These are phyloP conservation scores for Reutealis trisperma DNA, from an alignment of 345 rosid genomes.

Conservation along the genomic window DNA sequence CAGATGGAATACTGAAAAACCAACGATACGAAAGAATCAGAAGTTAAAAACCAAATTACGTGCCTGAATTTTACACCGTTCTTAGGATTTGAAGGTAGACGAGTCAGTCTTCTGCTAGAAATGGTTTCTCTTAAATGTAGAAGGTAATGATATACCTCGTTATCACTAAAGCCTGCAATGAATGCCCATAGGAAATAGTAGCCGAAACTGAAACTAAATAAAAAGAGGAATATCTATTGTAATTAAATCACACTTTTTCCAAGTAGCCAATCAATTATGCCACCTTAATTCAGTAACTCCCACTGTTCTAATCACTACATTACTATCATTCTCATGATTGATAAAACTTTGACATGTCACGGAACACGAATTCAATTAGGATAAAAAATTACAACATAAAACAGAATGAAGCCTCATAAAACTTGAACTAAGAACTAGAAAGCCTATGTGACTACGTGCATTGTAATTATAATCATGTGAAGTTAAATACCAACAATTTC, in stretches of 20 bases:
- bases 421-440: not conserved
- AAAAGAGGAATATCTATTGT: not conserved
- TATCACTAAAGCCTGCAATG: constrained; percentile 57
- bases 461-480: no score
- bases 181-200: constrained; percentile 9
- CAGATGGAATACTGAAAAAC: constrained; percentile 2
- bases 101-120: constrained; percentile 44
- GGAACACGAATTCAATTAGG: no score
- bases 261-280: not conserved
- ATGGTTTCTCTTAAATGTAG: constrained; percentile 55
- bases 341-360: no score
- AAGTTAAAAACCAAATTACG: constrained; percentile 13
- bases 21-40: not conserved
- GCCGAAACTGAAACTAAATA: not conserved
- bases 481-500: not conserved
- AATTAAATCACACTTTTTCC: constrained; percentile 5
- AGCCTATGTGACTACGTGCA: not conserved
- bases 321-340: not conserved
- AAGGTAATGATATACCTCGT: constrained; percentile 52
- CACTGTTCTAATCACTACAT: not conserved
- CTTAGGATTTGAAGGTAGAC: constrained; percentile 71
- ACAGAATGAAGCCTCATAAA: not conserved
- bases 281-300: not conserved
- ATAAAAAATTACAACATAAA: not conserved
- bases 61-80: constrained; percentile 76